Evolutionary conservation across 176 grass and related monocot species (phyloP).

Genomic region (Hyparrhenia diplandra): DNA sequence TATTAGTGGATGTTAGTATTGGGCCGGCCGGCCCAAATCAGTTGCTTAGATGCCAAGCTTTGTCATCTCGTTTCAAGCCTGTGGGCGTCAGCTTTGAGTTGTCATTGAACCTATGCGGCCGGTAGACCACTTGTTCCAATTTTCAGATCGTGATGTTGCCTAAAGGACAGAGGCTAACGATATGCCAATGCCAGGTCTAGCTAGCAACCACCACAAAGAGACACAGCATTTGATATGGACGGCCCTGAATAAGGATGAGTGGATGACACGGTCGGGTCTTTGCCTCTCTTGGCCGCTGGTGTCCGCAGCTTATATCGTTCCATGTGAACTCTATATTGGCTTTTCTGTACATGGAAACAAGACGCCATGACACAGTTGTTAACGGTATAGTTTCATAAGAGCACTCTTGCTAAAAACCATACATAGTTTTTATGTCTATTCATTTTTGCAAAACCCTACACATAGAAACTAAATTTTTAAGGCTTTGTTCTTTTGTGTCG

Average conservation of each 20-base stretch:
- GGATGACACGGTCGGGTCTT: neutral
- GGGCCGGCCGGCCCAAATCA: constrained; percentile 9
- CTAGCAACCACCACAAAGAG: neutral
- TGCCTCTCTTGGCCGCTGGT: neutral
- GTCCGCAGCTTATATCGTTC: neutral
- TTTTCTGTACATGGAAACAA: too few relatives aligned
- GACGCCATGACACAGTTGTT: too few relatives aligned
- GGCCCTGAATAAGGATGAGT: neutral
- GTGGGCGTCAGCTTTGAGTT: neutral
- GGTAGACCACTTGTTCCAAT: neutral
- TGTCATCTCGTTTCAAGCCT: neutral
- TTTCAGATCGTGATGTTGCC: neutral
- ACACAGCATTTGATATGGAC: neutral
- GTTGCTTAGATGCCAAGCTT: neutral
- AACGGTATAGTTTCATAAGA: too few relatives aligned
- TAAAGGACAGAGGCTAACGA: neutral
- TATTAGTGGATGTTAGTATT: neutral
- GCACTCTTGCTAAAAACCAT: too few relatives aligned
- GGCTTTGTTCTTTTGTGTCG: too few relatives aligned
- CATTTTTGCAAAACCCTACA: too few relatives aligned
- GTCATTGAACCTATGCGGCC: neutral
- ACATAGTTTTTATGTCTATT: too few relatives aligned
- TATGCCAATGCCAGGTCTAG: neutral
- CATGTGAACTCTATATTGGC: neutral
- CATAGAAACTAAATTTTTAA: too few relatives aligned